Base-by-base conservation (phyloP, 306 rosid species). In the Pyrus communis region DNA sequence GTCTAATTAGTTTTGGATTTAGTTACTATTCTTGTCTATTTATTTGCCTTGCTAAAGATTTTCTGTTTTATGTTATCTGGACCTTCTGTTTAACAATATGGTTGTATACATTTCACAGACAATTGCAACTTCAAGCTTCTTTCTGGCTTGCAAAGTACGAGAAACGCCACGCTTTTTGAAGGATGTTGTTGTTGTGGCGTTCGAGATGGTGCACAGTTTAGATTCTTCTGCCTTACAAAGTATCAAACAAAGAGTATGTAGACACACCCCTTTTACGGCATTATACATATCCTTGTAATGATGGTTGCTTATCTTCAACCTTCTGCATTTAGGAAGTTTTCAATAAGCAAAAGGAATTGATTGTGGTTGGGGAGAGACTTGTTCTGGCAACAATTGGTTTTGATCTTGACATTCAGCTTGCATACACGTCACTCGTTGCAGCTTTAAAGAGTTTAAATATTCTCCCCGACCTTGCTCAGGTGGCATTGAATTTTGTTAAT, bases 401-500 rank as follows among this genome's bases (percentile, higher is more conserved):
- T 78, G 91, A 83, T 68, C 78, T 87, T 10, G 79, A 80, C 59
- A 78, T 85, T 59, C 84, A 82, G 59, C 87, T 82, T 80, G 89
- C 89, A 38, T 87, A 87, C 83, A 73, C 83, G 66, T 86, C 81
- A 9, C 89, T 87, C 38, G 85, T 81, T 73, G 10, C 80, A 21
- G 85, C 88, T 57, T 65, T 84, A 66, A 87, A 81, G 75, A 80
- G 28, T 70, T 82, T 87, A 73, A 78, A 75, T 46, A 60, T 87
- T 51, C 49, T 58, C 35, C 59, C 74, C 55, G 75, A 75, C 60
- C 87, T 87, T 75, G 80, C 82, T 13, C 81, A 79, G 82, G 82
- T 81, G 31, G 91, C 91, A 13, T 85, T 88, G 89, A 87, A 85
- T 81, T 87, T 82, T 81, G 80, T 87, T 18, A 87, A 83, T 58